These are phyloP conservation scores for Xenosphaeropsis pyriputrescens DNA, from an alignment of 2,329 filamentous ascomycete species.

Conservation along the genomic window DNA sequence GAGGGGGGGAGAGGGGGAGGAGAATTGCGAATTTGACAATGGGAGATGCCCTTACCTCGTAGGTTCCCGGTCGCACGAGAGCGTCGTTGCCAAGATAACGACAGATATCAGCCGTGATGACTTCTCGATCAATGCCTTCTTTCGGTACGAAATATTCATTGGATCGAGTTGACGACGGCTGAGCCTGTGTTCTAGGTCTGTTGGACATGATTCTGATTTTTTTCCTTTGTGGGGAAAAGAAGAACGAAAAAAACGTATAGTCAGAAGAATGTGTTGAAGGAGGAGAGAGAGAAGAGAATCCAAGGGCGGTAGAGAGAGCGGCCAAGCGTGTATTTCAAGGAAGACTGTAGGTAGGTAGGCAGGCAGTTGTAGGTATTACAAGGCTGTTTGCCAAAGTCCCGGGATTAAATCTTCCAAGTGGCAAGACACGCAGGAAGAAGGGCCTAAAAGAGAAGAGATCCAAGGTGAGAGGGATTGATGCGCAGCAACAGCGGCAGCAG, in stretches of 20 bases:
- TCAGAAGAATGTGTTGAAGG: conserved; percentile 10
- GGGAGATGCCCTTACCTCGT: conserved; percentile 40
- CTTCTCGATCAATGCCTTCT: conserved; percentile 70
- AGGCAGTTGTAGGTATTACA: conserved; percentile 13
- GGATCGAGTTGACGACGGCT: conserved; percentile 32
- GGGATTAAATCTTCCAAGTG: too few species aligned
- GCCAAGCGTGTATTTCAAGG: neutral
- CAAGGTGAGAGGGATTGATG: too few species aligned
- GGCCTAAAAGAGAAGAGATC: too few species aligned
- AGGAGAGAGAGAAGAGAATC: conserved; percentile 14
- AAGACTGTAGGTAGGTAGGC: conserved; percentile 11
- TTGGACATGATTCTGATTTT: conserved; percentile 11
- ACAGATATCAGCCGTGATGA: conserved; percentile 75
- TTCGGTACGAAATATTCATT: conserved; percentile 72
- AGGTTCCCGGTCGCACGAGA: conserved; percentile 58
- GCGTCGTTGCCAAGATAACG: conserved; percentile 75
- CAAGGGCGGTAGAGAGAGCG: conserved; percentile 3
- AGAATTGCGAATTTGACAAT: too few species aligned
- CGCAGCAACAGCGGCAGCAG: too few species aligned
- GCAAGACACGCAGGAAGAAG: too few species aligned
- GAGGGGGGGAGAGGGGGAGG: neutral
- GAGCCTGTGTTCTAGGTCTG: conserved; percentile 15
- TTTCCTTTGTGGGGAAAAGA: conserved; percentile 8
- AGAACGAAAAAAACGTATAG: conserved; percentile 5
- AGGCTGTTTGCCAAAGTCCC: neutral